These are phyloP conservation scores for Oxytropis ochrocephala DNA, from an alignment of 306 rosid species.

Conservation along the genomic window DNA sequence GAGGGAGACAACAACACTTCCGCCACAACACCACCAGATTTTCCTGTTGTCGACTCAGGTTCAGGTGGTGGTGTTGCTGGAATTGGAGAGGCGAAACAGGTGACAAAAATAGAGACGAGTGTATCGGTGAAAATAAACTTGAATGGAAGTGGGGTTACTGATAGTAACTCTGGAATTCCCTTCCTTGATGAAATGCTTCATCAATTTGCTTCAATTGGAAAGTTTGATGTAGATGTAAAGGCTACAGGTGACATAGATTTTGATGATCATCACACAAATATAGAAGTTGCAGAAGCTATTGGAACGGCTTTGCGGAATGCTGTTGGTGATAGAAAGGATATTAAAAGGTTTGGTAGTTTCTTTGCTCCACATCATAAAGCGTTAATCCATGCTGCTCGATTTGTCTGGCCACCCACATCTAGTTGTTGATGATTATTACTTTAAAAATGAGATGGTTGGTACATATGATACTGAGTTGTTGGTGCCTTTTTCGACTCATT, in stretches of 20 bases:
- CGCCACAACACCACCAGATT: conserved; percentile 20
- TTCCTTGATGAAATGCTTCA: too few species aligned
- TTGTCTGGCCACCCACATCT: conserved; percentile 92
- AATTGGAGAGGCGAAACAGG: conserved; percentile 80
- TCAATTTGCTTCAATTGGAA: too few species aligned
- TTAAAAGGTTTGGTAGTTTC: conserved; percentile 88
- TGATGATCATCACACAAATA: too few species aligned
- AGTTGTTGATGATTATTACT: conserved; percentile 53
- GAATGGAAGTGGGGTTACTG: too few species aligned
- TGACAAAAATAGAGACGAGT: too few species aligned
- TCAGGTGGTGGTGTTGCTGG: too few species aligned
- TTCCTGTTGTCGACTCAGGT: conserved; percentile 42
- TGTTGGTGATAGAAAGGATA: conserved; percentile 93
- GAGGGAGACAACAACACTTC: conserved; percentile 35
- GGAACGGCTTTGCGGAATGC: conserved; percentile 91
- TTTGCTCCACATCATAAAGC: conserved; percentile 97
- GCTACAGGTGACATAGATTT: too few species aligned
- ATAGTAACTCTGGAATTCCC: too few species aligned
- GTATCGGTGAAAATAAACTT: too few species aligned
- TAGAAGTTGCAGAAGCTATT: too few species aligned
- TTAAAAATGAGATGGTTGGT: conserved; percentile 83
- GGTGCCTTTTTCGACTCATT: conserved; percentile 94
- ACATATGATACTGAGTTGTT: conserved; percentile 92
- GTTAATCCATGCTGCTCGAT: conserved; percentile 80
- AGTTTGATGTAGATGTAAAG: too few species aligned